phyloP scores from a whole-genome alignment of 495 filamentous ascomycete genomes.

The Monascus purpureus region DNA sequence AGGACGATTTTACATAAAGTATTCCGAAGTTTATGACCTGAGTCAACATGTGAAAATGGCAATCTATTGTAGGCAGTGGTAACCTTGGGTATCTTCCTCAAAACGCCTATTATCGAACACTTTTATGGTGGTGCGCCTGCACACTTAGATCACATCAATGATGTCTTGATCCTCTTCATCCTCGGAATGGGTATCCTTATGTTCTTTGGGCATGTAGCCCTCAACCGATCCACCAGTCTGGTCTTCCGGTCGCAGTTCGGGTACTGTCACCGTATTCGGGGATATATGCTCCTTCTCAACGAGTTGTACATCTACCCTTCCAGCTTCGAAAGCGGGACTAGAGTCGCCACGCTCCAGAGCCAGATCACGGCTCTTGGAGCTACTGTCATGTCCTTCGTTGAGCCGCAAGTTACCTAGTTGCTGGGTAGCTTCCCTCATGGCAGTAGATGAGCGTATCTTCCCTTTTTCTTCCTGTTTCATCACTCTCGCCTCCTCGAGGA shows the following conservation, averaged over 20 bases:
- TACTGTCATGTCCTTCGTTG: conserved; percentile 12
- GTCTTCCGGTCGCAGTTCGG: conserved; percentile 22
- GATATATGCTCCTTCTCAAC: conserved; percentile 21
- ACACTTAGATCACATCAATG: conserved; percentile 20
- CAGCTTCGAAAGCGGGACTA: conserved; percentile 11
- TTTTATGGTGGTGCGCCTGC: conserved; percentile 4
- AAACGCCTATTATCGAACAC: conserved; percentile 5
- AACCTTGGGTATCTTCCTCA: conserved; percentile 11
- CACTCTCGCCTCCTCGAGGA: conserved; percentile 37
- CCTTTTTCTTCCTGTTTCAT: conserved; percentile 6
- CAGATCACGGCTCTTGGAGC: conserved; percentile 16
- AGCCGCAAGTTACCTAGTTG: conserved; percentile 18
- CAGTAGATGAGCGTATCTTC: conserved; percentile 3
- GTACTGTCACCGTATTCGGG: conserved; percentile 9
- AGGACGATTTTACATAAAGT: too few relatives aligned
- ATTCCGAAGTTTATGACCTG: conserved; percentile 6
- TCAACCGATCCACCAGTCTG: conserved; percentile 29
- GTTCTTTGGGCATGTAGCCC: conserved; percentile 25
- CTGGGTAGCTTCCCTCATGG: conserved; percentile 14
- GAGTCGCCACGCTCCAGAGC: conserved; percentile 36
- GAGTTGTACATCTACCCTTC: conserved; percentile 25
- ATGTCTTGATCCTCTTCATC: conserved; percentile 17
- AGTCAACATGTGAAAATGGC: too few relatives aligned
- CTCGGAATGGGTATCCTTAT: background rate
- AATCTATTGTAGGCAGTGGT: conserved; percentile 6